These are phyloP conservation scores for Fusarium piperis DNA, from an alignment of 2,329 filamentous ascomycete genomes.

Conservation along the genomic window DNA sequence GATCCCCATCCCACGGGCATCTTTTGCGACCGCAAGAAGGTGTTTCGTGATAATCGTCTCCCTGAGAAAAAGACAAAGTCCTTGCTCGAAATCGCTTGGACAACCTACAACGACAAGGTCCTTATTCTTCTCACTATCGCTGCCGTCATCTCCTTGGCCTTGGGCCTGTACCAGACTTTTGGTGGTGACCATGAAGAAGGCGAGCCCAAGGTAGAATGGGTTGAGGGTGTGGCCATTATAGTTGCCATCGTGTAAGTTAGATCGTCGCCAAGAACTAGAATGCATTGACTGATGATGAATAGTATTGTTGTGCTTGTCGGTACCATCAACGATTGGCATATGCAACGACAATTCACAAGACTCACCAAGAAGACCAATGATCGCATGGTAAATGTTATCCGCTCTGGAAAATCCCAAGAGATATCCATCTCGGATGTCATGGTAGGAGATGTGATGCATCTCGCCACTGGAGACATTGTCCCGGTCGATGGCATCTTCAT, in stretches of 20 bases:
- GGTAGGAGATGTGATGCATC: slow-evolving; percentile 75
- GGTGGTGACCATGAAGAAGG: slow-evolving; percentile 56
- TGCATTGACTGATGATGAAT: slow-evolving; percentile 2
- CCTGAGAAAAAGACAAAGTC: slow-evolving; percentile 71
- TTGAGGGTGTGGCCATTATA: slow-evolving; percentile 74
- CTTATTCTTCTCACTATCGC: slow-evolving; percentile 75
- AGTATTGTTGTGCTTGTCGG: slow-evolving; percentile 70
- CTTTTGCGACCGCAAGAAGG: slow-evolving; percentile 48
- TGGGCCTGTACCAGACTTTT: slow-evolving; percentile 77
- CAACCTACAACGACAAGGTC: slow-evolving; percentile 78
- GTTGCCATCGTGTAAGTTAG: slow-evolving; percentile 63
- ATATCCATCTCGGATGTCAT: slow-evolving; percentile 73
- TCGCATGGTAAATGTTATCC: slow-evolving; percentile 71
- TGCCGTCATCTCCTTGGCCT: slow-evolving; percentile 72
- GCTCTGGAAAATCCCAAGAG: slow-evolving; percentile 71
- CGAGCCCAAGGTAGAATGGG: slow-evolving; percentile 70
- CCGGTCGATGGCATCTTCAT: slow-evolving; percentile 78
- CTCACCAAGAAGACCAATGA: slow-evolving; percentile 72
- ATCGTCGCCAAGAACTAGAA: slow-evolving; percentile 39
- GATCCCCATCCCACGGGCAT: slow-evolving; percentile 32
- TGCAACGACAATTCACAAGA: slow-evolving; percentile 71
- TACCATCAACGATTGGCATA: slow-evolving; percentile 74
- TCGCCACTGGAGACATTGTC: slow-evolving; percentile 75
- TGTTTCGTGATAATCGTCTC: slow-evolving; percentile 69
- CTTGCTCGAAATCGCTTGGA: slow-evolving; percentile 71